Evolutionary conservation across 371 early-diverging fungal genomes (phyloP).

Genomic region (Mucor circinelloides): DNA sequence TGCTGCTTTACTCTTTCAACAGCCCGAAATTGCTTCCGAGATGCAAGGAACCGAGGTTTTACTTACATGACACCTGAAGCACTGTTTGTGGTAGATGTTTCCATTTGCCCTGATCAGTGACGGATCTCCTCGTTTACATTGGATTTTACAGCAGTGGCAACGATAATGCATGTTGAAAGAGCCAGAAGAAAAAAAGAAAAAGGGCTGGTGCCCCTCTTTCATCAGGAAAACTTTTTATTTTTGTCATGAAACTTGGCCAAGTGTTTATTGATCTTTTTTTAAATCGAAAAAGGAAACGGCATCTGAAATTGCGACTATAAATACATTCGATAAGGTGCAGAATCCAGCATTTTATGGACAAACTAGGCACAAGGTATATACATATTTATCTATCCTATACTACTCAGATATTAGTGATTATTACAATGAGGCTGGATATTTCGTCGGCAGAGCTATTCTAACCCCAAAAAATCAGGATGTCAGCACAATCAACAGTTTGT

Average conservation of each 20-base stretch:
- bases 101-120: constrained; percentile 20
- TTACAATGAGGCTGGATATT: too few relatives aligned
- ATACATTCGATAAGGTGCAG: too few relatives aligned
- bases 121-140: constrained; percentile 22
- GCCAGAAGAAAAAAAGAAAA: not conserved
- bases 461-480: constrained; percentile 2
- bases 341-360: too few relatives aligned
- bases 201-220: not conserved
- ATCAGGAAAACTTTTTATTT: too few relatives aligned
- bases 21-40: constrained; percentile 1
- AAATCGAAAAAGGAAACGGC: too few relatives aligned
- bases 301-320: too few relatives aligned
- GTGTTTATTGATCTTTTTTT: too few relatives aligned
- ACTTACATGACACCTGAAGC: constrained; percentile 33
- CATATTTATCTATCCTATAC: too few relatives aligned
- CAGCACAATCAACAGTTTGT: not conserved
- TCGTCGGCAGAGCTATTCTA: not conserved
- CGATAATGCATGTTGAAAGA: constrained; percentile 1
- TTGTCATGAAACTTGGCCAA: too few relatives aligned
- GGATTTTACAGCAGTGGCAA: constrained; percentile 19
- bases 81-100: constrained; percentile 26
- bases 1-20: not conserved
- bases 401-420: too few relatives aligned
- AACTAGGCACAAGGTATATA: too few relatives aligned
- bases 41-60: not conserved